A percentile compares a stretch with the other conserved stretches of the same genome.
These are phyloP conservation scores for Helicostylum pulchrum DNA, from an alignment of 192 early-diverging fungal genomes.

Conservation along the genomic window DNA sequence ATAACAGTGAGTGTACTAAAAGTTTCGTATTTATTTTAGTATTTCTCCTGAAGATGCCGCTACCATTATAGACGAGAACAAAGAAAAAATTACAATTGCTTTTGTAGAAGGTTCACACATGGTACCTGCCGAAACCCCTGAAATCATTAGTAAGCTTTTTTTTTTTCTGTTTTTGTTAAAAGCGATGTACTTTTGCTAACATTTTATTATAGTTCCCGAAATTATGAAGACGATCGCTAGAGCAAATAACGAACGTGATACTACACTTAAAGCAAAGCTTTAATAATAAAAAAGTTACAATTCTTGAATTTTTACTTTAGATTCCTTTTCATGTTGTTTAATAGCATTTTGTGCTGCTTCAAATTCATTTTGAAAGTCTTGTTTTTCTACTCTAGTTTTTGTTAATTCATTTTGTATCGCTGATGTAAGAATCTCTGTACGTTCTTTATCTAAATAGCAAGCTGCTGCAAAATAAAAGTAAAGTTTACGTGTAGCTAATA, in stretches of 20 bases:
- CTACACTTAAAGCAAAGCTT: background rate
- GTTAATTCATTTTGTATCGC: background rate
- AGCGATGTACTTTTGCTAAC: background rate
- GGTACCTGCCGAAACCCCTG: slow-evolving; percentile 40
- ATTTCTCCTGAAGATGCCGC: slow-evolving; percentile 16
- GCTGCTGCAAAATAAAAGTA: slow-evolving; percentile 12
- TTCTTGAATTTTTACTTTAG: slow-evolving; percentile 3
- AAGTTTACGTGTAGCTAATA: slow-evolving; percentile 9
- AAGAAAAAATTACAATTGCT: slow-evolving; percentile 18
- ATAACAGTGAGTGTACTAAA: background rate
- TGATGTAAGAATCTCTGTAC: background rate
- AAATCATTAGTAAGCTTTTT: slow-evolving; percentile 31
- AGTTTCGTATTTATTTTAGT: background rate
- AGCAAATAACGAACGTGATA: background rate
- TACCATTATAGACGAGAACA: slow-evolving; percentile 15
- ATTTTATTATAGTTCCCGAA: slow-evolving; percentile 7
- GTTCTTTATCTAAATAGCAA: background rate
- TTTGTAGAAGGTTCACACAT: slow-evolving; percentile 38
- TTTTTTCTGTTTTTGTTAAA: background rate
- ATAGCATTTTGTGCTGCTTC: slow-evolving; percentile 8
- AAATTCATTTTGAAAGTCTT: slow-evolving; percentile 10
- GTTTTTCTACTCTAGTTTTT: background rate
- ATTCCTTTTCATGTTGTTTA: background rate
- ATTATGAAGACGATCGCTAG: slow-evolving; percentile 6
- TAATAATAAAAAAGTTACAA: slow-evolving; percentile 12